Base-by-base conservation (phyloP, 1,139 yeast species). In the Geotrichum phurueaensis region DNA sequence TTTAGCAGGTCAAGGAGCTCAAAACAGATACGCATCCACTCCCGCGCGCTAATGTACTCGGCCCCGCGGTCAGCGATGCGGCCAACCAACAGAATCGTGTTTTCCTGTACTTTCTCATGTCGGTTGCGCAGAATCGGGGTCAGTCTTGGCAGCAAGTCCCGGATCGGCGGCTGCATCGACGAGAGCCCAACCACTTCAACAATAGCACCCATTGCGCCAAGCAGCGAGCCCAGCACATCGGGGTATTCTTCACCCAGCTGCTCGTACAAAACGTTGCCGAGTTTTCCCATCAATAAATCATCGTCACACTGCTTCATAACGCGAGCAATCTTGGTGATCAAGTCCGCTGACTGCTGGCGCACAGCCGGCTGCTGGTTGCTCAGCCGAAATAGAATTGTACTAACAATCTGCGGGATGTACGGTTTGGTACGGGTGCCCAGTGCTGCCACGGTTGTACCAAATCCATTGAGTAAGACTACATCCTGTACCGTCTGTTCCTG, bases 21-120 rank as follows among this genome's bases (percentile, higher is more conserved):
- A 74, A 89, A 91, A 69, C 97, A 89, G 36, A 94, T 89, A 64
- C 99, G 81, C 96, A 94, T 90, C 99, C 99, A 95, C 73, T 95
- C 99, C 64, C 90, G 85, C 1, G 97, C 96, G 57, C 92, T 85
- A 25, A 92, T 90, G 60, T 84, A 84, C 67, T 89, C 96, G 0
- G 96, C 85, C n/a, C 90, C 94, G 58, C 85, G 81, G 59, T 81
- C 83, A 0, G 98, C 97, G 60, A 94, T 87, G 54, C 84, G 78
- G 1, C 97, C 97, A 31, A 95, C 87, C 31, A 94, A 76, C 58
- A 81, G 84, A 52, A 94, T 87, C 20, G 95, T 84, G 64, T 87
- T 83, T 65, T 90, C 96, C 71, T 92, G 98, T 1, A 95, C 99
- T 65, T 88, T 88, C 64, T 89, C 97, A 68, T 92, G 96, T 62